Percentiles rank a stretch among this genome's conserved stretches.
These are phyloP conservation scores for Gossypium stocksii DNA, from an alignment of 345 rosid genomes.

Conservation along the genomic window DNA sequence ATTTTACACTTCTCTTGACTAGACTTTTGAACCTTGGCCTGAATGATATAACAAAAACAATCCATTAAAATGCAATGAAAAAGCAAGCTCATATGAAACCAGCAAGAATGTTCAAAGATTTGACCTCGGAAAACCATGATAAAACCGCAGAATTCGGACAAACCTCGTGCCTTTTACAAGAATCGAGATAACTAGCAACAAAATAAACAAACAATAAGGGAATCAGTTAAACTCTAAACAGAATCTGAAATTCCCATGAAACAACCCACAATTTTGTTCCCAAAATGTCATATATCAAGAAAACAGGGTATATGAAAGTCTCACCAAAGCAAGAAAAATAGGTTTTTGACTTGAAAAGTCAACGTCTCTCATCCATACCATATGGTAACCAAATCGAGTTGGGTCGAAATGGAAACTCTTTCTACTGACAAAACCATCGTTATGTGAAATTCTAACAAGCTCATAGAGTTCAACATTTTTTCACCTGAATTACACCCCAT, in stretches of 20 bases:
- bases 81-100: not conserved
- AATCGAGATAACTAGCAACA: conserved; percentile 37
- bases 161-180: conserved; percentile 36
- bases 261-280: not conserved
- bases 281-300: not conserved
- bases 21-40: conserved; percentile 34
- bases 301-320: not conserved
- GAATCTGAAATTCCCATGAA: not conserved
- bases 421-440: not conserved
- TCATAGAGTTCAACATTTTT: not conserved
- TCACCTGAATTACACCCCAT: not conserved
- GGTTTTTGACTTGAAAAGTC: not conserved
- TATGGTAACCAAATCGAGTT: not conserved
- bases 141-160: conserved; percentile 31
- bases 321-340: not conserved
- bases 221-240: not conserved
- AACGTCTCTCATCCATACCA: not conserved
- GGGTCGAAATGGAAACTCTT: not conserved
- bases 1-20: conserved; percentile 25
- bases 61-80: not conserved
- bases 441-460: not conserved
- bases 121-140: conserved; percentile 46
- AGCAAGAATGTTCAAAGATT: not conserved
- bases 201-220: not conserved
- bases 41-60: conserved; percentile 19